Conservation (phyloP, 108 stramenopile genomes). For the Skeletonema tropicum region DNA sequence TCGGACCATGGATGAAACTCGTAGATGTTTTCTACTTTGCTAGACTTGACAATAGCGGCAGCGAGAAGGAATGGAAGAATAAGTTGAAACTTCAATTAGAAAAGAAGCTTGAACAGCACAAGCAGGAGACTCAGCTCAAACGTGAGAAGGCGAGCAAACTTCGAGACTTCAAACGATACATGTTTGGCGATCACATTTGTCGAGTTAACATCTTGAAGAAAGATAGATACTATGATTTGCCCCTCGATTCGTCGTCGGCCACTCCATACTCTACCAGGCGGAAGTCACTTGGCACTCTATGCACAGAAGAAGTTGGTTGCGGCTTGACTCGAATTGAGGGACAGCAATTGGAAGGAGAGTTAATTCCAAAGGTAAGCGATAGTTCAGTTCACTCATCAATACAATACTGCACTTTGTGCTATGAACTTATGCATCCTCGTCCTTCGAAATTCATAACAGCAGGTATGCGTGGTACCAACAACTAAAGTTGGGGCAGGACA, state of each 20-base stretch:
- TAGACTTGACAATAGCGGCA: slow-evolving; percentile 42
- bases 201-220: slow-evolving; percentile 70
- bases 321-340: slow-evolving; percentile 60
- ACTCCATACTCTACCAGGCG: slow-evolving; percentile 52
- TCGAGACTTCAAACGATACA: slow-evolving; percentile 72
- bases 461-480: slow-evolving; percentile 28
- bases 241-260: slow-evolving; percentile 69
- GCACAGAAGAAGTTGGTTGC: slow-evolving; percentile 82
- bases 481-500: slow-evolving; percentile 70
- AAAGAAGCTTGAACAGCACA: slow-evolving; percentile 36
- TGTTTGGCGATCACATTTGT: slow-evolving; percentile 74
- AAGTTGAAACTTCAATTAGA: slow-evolving; percentile 11
- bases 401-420: background rate
- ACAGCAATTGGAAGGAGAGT: slow-evolving; percentile 71
- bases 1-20: slow-evolving; percentile 87
- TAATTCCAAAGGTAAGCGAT: slow-evolving; percentile 64
- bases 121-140: slow-evolving; percentile 43
- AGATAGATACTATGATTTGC: slow-evolving; percentile 68
- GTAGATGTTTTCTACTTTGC: slow-evolving; percentile 66
- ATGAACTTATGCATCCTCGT: background rate
- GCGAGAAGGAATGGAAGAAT: slow-evolving; percentile 38
- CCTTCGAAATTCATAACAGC: background rate
- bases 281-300: slow-evolving; percentile 59
- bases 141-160: slow-evolving; percentile 69
- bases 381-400: background rate